phyloP scores from a whole-genome alignment of 2,329 filamentous ascomycete genomes.

The Cordyceps militaris region DNA sequence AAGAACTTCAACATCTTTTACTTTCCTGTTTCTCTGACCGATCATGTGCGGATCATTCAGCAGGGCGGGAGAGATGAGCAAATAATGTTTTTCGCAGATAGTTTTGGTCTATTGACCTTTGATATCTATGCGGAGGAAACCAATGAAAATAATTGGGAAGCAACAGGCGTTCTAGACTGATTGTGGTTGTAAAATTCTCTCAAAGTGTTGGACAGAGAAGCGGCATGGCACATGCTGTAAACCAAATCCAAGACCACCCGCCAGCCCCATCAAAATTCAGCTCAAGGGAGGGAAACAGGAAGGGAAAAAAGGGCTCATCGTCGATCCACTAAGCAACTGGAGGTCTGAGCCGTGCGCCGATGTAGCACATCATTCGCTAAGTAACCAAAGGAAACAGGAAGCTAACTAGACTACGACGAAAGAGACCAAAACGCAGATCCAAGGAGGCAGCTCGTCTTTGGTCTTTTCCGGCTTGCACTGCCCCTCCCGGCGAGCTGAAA shows the following conservation, averaged over 20 bases:
- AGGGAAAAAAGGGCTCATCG: background rate
- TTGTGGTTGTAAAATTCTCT: background rate
- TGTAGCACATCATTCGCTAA: background rate
- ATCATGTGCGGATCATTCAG: constrained; percentile 29
- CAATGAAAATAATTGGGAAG: constrained; percentile 6
- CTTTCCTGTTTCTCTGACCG: constrained; percentile 25
- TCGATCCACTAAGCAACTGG: background rate
- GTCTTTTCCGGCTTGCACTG: background rate
- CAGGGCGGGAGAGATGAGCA: constrained; percentile 18
- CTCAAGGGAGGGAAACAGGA: background rate
- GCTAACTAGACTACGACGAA: too few species aligned
- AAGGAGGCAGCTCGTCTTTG: background rate
- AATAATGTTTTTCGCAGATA: constrained; percentile 9
- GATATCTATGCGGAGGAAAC: background rate
- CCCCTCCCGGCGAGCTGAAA: constrained; percentile 4
- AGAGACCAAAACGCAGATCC: background rate
- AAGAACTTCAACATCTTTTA: constrained; percentile 44
- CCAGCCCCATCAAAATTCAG: background rate
- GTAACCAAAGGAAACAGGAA: background rate
- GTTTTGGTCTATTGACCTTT: background rate
- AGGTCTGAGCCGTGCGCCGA: background rate
- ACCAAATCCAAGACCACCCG: too few species aligned
- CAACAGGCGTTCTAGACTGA: background rate
- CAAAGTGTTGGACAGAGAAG: too few species aligned
- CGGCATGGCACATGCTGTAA: too few species aligned